Base-by-base conservation (phyloP, 129 eudicot species). In the Escallonia herrerae region DNA sequence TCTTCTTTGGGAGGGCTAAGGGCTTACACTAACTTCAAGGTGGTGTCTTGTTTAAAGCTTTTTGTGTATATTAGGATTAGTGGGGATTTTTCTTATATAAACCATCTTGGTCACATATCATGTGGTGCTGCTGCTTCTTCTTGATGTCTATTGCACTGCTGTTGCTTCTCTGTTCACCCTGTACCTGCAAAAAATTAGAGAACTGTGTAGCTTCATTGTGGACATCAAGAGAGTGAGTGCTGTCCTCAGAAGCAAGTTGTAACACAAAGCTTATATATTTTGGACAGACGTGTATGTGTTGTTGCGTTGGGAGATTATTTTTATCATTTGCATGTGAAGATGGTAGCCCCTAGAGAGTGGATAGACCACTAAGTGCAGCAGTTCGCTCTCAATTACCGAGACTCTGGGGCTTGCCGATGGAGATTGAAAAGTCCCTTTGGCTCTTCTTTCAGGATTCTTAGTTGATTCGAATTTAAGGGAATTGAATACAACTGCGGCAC, bases 61-160 rank as follows among this genome's bases (percentile, higher is more conserved):
- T 68, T 43, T 73, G 76, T 79, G 79, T 65, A 78, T 72, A 74
- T 77, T 74, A 74, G 72, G 70, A 60, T 69, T 74, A 74, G 84
- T 51, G 49, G 60, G 70, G 49, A 0, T 63, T 45, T 45, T 46
- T 45, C 40, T 63, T 63, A 47, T 11, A 14, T 7, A 63, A 45
- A 63, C 15, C 46, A 46, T 3, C 50, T 45, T 45, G 33, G 33
- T 22, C 33, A 22, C 13, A 11, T 63, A 2, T 46, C 33, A 61
- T 61, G 65, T 42, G 51, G 38, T 61, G 33, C 51, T 62, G 40
- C 52, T 60, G 8, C 66, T 44, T 14, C 11, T 39, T 60, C 33
- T 22, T 22, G 33, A 22, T 22, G 1, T 58, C 5, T 8, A 55
- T 55, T 8, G 62, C 63, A 58, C 45, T 58, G 5, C 10, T n/a